Evolutionary conservation across 352 stramenopile genomes (phyloP).

Genomic region (Elongisporangium undulatum): DNA sequence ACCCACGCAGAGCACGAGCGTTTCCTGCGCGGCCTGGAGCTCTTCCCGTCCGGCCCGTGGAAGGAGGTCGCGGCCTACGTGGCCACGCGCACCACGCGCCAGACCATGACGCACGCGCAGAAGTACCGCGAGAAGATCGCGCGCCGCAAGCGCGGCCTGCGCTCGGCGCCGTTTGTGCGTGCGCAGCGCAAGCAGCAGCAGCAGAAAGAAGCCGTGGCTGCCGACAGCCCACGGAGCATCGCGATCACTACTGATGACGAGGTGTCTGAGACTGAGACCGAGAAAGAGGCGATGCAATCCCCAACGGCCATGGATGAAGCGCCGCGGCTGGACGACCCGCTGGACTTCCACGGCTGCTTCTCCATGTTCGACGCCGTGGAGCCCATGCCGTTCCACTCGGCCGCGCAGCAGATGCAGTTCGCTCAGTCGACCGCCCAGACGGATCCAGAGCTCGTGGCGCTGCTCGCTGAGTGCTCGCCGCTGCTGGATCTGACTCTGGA

Average conservation of each 20-base stretch:
- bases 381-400: not conserved
- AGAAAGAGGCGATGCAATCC: not conserved
- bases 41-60: constrained; percentile 60
- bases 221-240: not conserved
- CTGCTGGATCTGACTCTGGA: not conserved
- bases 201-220: not conserved
- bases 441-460: not conserved
- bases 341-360: constrained; percentile 30
- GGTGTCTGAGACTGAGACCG: not conserved
- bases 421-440: not conserved
- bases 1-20: constrained; percentile 16
- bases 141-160: constrained; percentile 37
- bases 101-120: constrained; percentile 93
- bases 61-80: constrained; percentile 56
- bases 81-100: constrained; percentile 67
- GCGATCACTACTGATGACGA: not conserved
- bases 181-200: not conserved
- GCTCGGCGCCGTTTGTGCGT: not conserved
- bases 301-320: constrained; percentile 1
- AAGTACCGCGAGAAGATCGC: constrained; percentile 88
- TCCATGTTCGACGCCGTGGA: not conserved
- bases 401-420: not conserved
- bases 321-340: constrained; percentile 13
- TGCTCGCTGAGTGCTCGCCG: not conserved
- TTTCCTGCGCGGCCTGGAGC: constrained; percentile 19